A percentile compares a stretch with the other conserved stretches of the same genome.
Evolutionary conservation across 345 rosid species (phyloP).

Genomic region (Linum lewisii): DNA sequence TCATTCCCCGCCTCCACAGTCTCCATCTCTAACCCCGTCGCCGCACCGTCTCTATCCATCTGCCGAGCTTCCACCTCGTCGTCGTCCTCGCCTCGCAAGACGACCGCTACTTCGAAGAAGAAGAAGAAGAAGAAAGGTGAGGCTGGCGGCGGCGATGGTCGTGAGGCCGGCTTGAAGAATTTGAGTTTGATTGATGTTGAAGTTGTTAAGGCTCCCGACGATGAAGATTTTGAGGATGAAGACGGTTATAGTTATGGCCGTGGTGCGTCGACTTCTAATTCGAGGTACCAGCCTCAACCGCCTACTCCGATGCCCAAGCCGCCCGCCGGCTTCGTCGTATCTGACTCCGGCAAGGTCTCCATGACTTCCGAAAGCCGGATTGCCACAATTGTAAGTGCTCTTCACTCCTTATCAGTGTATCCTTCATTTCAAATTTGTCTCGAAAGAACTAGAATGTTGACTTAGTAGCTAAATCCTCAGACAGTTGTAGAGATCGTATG

Average conservation of each 20-base stretch:
- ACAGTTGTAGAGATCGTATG: too few relatives aligned
- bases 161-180: constrained; percentile 14
- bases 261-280: constrained; percentile 11
- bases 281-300: constrained; percentile 15
- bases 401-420: neutral
- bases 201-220: constrained; percentile 22
- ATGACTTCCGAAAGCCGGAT: constrained; percentile 74
- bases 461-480: too few relatives aligned
- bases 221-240: too few relatives aligned
- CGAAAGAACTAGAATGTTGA: too few relatives aligned
- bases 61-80: constrained; percentile 16
- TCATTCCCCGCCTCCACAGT: neutral
- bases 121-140: constrained; percentile 33
- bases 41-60: neutral
- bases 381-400: constrained; percentile 52
- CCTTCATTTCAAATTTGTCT: neutral
- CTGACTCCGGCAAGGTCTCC: constrained; percentile 64
- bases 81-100: constrained; percentile 5
- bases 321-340: constrained; percentile 80
- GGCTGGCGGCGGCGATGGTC: constrained; percentile 8
- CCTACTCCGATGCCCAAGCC: constrained; percentile 64
- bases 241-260: constrained; percentile 1
- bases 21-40: neutral
- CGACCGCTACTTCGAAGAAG: constrained; percentile 18
- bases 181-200: constrained; percentile 35